Evolutionary conservation across 257 asterid genomes (phyloP), one percentile per base, ranked within the genome.

Genomic region (Capsicum baccatum): DNA sequence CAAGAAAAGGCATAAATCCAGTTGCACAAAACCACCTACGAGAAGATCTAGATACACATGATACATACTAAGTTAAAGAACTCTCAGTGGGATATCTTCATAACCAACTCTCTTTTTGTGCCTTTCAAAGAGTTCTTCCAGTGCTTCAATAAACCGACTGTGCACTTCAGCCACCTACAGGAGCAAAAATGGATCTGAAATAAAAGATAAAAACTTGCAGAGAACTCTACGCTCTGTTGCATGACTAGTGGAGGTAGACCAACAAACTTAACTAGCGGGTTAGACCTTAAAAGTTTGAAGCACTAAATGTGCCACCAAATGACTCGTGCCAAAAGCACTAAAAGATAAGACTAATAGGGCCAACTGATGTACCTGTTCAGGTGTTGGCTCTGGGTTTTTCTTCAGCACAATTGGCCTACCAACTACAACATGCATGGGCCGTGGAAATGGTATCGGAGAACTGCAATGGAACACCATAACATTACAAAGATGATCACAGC

Each of bases 341-440:
- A 10, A 54, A 11, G 13, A 55, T 10, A 54, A 35, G 33, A 52
- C 39, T 71, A 11, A 57, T 14, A 79, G 62, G 48, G 17, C 64
- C 15, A 2, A 83, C 76, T 57, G 76, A 79, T 44, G 67, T 91
- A 92, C 99, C 99, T 94, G 98, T 87, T 92, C 96, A n/a, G 6
- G 52, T 37, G 97, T 87, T 37, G 99, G 99, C 42, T 92, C 89
- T 6, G 95, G 86, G 83, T 91, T 94, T 90, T 89, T 95, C 91
- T 91, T 80, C 74, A 92, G 79, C 81, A 71, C 33, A 85, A 97
- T 94, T 3, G 99, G 99, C 76, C 83, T 93, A 63, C 99, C 99
- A 87, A 97, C 98, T 84, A 95, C 99, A 83, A 97, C 96, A 86
- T 97, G 95, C 92, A 97, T 84, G 13, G 98, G 99, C 69, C 63